Conservation (phyloP, 345 rosid species). For the Eucalyptus pauciflora region DNA sequence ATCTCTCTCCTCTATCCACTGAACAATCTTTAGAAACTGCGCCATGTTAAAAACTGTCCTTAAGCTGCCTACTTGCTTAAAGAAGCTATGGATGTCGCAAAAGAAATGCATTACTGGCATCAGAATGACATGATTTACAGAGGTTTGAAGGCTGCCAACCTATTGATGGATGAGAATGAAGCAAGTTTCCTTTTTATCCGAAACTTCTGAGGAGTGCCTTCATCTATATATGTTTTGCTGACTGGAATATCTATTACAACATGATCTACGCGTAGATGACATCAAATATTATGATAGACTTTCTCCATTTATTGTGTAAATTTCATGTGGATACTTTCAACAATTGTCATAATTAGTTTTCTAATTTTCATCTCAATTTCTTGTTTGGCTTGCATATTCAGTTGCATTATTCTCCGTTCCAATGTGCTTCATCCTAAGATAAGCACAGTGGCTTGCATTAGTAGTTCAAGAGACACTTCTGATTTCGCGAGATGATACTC, state of each 20-base stretch:
- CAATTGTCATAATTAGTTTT: too few relatives aligned
- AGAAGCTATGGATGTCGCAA: conserved; percentile 6
- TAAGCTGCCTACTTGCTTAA: conserved; percentile 2
- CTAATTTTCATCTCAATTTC: neutral
- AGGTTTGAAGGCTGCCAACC: conserved; percentile 12
- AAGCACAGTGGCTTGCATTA: neutral
- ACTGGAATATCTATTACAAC: neutral
- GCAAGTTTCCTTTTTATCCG: neutral
- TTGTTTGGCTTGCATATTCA: neutral
- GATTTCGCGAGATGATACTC: neutral
- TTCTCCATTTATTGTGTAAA: neutral
- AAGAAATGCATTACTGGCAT: conserved; percentile 11
- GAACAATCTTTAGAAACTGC: neutral
- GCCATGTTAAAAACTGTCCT: neutral
- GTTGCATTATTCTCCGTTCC: neutral
- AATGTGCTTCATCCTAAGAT: neutral
- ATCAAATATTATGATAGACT: neutral
- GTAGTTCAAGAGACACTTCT: neutral
- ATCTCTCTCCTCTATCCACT: neutral
- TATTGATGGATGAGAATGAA: conserved; percentile 7
- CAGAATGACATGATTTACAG: conserved; percentile 10
- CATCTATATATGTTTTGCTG: neutral
- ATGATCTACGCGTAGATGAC: neutral
- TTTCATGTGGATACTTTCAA: neutral
- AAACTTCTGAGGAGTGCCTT: neutral